These are phyloP conservation scores for Boletus rubescentipes DNA, from an alignment of 768 basidiomycete genomes.

Conservation along the genomic window DNA sequence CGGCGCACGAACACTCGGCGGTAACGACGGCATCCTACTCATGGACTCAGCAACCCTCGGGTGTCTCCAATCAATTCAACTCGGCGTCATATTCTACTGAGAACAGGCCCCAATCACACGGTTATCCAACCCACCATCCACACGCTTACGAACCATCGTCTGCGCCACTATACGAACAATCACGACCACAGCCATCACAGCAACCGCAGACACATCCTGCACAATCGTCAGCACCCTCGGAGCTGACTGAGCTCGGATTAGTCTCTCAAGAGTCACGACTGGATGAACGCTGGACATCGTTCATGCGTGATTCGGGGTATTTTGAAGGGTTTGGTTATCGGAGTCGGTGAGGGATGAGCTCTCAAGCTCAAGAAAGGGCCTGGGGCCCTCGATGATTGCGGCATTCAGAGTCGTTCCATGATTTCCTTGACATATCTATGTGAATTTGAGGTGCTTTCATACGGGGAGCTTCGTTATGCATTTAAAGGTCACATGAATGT, in stretches of 20 bases:
- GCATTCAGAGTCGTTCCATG: not conserved
- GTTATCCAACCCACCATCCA: constrained; percentile 14
- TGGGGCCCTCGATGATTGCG: not conserved
- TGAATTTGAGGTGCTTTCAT: not conserved
- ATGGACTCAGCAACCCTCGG: constrained; percentile 15
- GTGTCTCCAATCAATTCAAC: constrained; percentile 3
- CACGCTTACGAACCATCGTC: constrained; percentile 19
- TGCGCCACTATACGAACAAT: constrained; percentile 1
- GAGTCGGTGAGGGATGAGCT: constrained; percentile 11
- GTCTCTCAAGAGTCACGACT: constrained; percentile 54
- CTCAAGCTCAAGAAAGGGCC: not conserved
- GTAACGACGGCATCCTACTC: constrained; percentile 11
- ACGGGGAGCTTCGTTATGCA: not conserved
- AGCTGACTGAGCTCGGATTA: constrained; percentile 60
- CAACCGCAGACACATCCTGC: constrained; percentile 3
- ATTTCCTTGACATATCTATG: not conserved
- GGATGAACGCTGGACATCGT: constrained; percentile 59
- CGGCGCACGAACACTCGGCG: constrained; percentile 19
- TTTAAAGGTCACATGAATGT: not conserved
- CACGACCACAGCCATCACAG: constrained; percentile 2
- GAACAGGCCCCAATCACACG: constrained; percentile 7
- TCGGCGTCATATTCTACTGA: constrained; percentile 12
- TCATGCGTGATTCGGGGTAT: constrained; percentile 58
- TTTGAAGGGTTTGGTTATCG: constrained; percentile 37
- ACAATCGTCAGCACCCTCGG: constrained; percentile 31